A percentile compares a stretch with the other conserved stretches of the same genome.
phyloP scores from a whole-genome alignment of 2,329 filamentous ascomycete species.

The Colletotrichum karsti region DNA sequence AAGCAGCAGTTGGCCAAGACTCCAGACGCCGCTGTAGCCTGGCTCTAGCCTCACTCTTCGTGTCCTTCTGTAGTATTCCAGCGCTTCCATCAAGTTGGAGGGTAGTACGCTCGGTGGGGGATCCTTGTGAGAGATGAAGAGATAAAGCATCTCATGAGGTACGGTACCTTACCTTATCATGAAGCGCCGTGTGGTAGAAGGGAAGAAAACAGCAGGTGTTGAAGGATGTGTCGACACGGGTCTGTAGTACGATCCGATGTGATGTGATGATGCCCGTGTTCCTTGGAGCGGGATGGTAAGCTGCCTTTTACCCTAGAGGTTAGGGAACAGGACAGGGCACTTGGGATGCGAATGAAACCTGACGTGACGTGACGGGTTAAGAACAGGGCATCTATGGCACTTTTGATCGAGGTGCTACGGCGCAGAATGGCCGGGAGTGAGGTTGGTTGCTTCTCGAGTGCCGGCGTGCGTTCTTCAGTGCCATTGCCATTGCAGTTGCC shows the following conservation, averaged over 20 bases:
- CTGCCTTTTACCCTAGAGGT: neutral
- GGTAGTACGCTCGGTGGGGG: conserved; percentile 3
- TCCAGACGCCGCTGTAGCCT: neutral
- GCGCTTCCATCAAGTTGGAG: conserved; percentile 5
- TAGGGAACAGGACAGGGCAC: no score
- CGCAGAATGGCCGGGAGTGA: no score
- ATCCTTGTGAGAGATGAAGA: neutral
- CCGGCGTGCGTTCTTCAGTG: conserved; percentile 4
- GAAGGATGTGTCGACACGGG: neutral
- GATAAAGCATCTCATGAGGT: neutral
- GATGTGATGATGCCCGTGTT: neutral
- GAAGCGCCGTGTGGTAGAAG: neutral
- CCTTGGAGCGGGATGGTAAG: neutral
- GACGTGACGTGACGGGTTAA: neutral
- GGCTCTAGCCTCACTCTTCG: neutral
- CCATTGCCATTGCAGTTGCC: neutral
- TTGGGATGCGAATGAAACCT: neutral
- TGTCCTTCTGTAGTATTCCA: conserved; percentile 19
- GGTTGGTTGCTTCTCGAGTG: neutral
- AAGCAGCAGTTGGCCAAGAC: neutral
- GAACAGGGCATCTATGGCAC: neutral
- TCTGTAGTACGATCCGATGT: neutral
- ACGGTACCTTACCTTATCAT: conserved; percentile 11
- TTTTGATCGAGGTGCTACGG: no score
- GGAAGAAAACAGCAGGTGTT: neutral